Evolutionary conservation across 345 rosid species (phyloP).

Genomic region (Linum lewisii): DNA sequence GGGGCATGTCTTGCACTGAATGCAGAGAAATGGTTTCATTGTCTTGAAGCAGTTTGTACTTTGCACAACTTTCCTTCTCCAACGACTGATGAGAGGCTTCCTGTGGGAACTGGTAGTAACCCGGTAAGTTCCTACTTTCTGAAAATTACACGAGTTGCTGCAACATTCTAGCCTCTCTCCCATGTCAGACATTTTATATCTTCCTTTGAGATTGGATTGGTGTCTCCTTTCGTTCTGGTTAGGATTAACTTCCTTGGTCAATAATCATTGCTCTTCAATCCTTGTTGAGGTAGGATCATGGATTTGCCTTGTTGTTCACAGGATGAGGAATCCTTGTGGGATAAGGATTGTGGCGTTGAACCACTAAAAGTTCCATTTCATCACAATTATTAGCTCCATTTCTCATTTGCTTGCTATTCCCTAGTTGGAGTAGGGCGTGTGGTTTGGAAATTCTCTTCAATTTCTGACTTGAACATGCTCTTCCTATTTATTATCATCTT

Average conservation of each 20-base stretch:
- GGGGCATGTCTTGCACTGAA: conserved; percentile 86
- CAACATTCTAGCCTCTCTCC: not conserved
- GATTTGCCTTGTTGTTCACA: too few species aligned
- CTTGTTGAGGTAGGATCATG: too few species aligned
- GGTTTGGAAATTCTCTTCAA: too few species aligned
- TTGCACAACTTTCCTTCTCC: conserved; percentile 59
- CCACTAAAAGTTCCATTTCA: too few species aligned
- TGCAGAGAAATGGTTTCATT: conserved; percentile 83
- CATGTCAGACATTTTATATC: not conserved
- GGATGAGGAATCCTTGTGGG: too few species aligned
- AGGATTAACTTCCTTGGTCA: too few species aligned
- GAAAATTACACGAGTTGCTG: not conserved
- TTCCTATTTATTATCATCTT: conserved; percentile 37
- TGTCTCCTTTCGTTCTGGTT: too few species aligned
- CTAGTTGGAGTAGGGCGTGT: too few species aligned
- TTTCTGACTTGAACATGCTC: conserved; percentile 5
- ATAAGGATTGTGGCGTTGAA: too few species aligned
- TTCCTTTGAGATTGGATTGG: conserved; percentile 3
- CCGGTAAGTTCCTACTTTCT: conserved; percentile 45
- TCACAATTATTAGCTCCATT: too few species aligned
- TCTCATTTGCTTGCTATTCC: too few species aligned
- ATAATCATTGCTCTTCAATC: too few species aligned
- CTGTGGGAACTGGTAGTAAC: conserved; percentile 93
- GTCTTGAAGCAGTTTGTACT: conserved; percentile 52
- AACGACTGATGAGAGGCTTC: conserved; percentile 68